phyloP scores from a whole-genome alignment of 2,329 filamentous ascomycete genomes.

The Xylaria sp. region DNA sequence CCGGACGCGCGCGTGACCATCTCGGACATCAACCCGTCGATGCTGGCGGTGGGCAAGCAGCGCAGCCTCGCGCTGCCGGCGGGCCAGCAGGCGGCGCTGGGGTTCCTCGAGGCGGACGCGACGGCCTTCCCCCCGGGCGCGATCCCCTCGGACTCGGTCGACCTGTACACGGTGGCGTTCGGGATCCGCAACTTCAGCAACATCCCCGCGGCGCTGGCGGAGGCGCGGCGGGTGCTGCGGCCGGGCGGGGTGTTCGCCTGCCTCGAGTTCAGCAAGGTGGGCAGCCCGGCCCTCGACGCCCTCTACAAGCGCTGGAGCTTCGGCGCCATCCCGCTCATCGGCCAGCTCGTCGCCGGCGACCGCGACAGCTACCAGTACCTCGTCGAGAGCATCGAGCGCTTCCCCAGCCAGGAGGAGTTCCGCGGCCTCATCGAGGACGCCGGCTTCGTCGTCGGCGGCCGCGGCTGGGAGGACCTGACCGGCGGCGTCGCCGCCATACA shows the following conservation, averaged over 20 bases:
- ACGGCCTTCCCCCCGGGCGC: slow-evolving; percentile 64
- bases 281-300: slow-evolving; percentile 73
- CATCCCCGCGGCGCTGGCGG: slow-evolving; percentile 78
- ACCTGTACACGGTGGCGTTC: slow-evolving; percentile 96
- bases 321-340: slow-evolving; percentile 89
- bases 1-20: slow-evolving; percentile 82
- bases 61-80: slow-evolving; percentile 65
- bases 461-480: slow-evolving; percentile 87
- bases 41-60: slow-evolving; percentile 87
- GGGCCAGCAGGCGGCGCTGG: slow-evolving; percentile 59
- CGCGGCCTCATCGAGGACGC: slow-evolving; percentile 79
- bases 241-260: slow-evolving; percentile 96
- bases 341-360: slow-evolving; percentile 91
- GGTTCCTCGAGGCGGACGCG: slow-evolving; percentile 89
- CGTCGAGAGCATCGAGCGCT: slow-evolving; percentile 94
- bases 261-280: slow-evolving; percentile 84
- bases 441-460: slow-evolving; percentile 81
- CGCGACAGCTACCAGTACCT: slow-evolving; percentile 97
- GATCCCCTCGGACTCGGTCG: slow-evolving; percentile 72
- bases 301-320: slow-evolving; percentile 97
- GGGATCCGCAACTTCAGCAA: slow-evolving; percentile 97
- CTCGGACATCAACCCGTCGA: slow-evolving; percentile 93
- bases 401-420: slow-evolving; percentile 85
- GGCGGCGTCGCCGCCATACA: slow-evolving; percentile 94
- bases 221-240: slow-evolving; percentile 86